Conservation (phyloP, 306 rosid genomes). For the Fragaria vesca region DNA sequence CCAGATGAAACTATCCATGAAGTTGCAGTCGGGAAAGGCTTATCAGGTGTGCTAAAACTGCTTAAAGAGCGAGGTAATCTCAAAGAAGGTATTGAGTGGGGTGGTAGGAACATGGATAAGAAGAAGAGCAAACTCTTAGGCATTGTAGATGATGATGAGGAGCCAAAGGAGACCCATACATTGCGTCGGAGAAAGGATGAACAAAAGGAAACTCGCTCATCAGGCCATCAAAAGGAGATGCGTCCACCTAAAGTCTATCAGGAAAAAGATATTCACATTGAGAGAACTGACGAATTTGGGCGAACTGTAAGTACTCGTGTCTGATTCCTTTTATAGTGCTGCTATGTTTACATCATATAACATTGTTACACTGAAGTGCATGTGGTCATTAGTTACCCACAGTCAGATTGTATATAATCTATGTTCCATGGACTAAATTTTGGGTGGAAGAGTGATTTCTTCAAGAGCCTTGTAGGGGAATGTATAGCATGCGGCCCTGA, state of each 20-base stretch:
- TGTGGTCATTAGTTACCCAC: background rate
- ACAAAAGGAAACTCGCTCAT: constrained; percentile 42
- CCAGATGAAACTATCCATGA: constrained; percentile 93
- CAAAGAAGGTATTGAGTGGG: constrained; percentile 91
- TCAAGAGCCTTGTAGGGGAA: background rate
- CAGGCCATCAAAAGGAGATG: constrained; percentile 26
- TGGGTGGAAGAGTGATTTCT: background rate
- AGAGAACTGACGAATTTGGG: constrained; percentile 92
- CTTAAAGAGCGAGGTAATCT: constrained; percentile 92
- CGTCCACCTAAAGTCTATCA: constrained; percentile 33
- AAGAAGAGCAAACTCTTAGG: constrained; percentile 93
- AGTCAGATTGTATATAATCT: background rate
- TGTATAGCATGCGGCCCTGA: background rate
- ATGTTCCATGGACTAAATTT: background rate
- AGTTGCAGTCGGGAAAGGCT: constrained; percentile 83
- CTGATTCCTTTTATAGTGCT: constrained; percentile 1
- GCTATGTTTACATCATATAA: background rate
- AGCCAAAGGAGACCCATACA: constrained; percentile 44
- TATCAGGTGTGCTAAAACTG: constrained; percentile 79
- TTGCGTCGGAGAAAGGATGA: constrained; percentile 8
- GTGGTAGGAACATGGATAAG: constrained; percentile 99
- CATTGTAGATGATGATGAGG: constrained; percentile 62
- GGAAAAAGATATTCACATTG: constrained; percentile 83
- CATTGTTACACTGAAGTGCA: background rate
- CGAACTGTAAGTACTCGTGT: constrained; percentile 69